Evolutionary conservation across 2,329 filamentous ascomycete species (phyloP).

Genomic region (Pseudocercospora fuligena): DNA sequence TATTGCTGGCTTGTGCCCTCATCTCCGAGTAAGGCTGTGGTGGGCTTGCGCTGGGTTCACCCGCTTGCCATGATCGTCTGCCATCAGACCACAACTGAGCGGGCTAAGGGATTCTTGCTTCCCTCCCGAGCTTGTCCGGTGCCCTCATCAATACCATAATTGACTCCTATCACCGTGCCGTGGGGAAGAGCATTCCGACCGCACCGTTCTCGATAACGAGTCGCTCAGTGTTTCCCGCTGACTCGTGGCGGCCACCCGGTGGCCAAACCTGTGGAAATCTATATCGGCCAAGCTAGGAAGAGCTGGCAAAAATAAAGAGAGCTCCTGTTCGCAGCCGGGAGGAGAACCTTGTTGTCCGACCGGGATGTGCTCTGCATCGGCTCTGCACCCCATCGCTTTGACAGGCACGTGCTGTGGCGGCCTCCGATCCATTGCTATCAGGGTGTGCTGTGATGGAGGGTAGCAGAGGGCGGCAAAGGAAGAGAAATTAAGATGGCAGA

Average conservation of each 20-base stretch:
- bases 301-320: not conserved
- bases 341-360: slow-evolving; percentile 11
- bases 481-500: not conserved
- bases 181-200: not conserved
- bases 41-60: no score
- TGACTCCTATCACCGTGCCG: not conserved
- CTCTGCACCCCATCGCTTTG: not conserved
- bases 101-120: not conserved
- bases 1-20: no score
- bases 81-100: no score
- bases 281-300: not conserved
- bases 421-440: not conserved
- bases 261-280: no score
- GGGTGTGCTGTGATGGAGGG: not conserved
- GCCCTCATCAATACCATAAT: not conserved
- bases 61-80: no score
- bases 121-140: not conserved
- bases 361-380: not conserved
- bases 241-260: not conserved
- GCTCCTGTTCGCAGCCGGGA: slow-evolving; percentile 2
- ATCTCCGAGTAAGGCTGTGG: no score
- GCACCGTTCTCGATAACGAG: not conserved
- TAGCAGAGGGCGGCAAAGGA: not conserved
- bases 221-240: not conserved
- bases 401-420: not conserved